phyloP scores from a whole-genome alignment of 345 rosid genomes.

The Populus deltoides region DNA sequence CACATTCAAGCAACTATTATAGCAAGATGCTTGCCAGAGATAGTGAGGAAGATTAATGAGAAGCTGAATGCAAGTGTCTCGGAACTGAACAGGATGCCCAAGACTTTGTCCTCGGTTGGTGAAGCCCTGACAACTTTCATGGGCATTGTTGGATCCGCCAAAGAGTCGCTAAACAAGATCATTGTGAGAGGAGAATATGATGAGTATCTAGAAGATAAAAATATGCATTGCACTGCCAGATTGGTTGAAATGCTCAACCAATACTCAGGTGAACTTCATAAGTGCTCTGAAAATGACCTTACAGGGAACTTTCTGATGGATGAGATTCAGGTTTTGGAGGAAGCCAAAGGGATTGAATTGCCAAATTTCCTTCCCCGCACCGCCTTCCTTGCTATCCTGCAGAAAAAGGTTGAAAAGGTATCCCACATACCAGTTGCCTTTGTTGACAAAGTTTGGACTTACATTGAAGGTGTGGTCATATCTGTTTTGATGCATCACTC shows the following conservation, averaged over 20 bases:
- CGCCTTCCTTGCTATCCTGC: neutral
- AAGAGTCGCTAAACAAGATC: slow-evolving; percentile 39
- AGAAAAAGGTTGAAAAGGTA: too few relatives aligned
- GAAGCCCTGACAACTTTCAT: slow-evolving; percentile 43
- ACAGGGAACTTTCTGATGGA: slow-evolving; percentile 14
- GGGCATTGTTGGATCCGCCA: slow-evolving; percentile 37
- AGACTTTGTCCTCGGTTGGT: slow-evolving; percentile 16
- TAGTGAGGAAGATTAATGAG: slow-evolving; percentile 26
- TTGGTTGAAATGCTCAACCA: slow-evolving; percentile 24
- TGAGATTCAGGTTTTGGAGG: slow-evolving; percentile 33
- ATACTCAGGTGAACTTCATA: slow-evolving; percentile 4
- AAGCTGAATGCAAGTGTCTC: slow-evolving; percentile 17
- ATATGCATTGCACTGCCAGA: too few relatives aligned
- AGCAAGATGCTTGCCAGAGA: slow-evolving; percentile 32
- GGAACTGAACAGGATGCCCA: slow-evolving; percentile 32
- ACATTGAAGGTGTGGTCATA: slow-evolving; percentile 2
- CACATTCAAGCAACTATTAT: slow-evolving; percentile 36
- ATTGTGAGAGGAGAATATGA: slow-evolving; percentile 44
- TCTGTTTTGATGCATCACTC: slow-evolving; percentile 19
- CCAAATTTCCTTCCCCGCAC: slow-evolving; percentile 36
- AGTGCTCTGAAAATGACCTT: neutral
- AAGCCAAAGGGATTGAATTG: slow-evolving; percentile 28
- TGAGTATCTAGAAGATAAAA: slow-evolving; percentile 21
- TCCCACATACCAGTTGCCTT: too few relatives aligned
- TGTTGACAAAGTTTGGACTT: too few relatives aligned